phyloP scores from a whole-genome alignment of 1,139 yeast species.

The Saccharomyces hybrid region DNA sequence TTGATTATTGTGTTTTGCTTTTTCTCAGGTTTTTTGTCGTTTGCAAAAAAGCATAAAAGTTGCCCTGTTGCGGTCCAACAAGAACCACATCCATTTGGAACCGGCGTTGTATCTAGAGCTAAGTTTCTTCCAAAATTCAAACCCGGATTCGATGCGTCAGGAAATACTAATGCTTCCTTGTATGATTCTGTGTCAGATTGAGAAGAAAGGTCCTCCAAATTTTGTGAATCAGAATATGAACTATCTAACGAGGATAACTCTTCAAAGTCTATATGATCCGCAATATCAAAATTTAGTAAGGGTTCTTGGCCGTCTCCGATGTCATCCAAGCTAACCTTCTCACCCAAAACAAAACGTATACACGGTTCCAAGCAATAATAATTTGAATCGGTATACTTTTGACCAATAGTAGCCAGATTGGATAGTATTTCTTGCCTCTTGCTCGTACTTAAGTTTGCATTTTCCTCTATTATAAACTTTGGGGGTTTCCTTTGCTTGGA shows the following conservation, averaged over 20 bases:
- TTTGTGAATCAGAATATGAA: slow-evolving; percentile 25
- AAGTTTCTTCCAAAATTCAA: slow-evolving; percentile 15
- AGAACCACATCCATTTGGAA: slow-evolving; percentile 92
- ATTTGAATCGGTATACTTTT: slow-evolving; percentile 48
- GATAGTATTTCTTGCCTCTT: slow-evolving; percentile 42
- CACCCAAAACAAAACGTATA: slow-evolving; percentile 74
- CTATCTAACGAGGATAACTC: slow-evolving; percentile 28
- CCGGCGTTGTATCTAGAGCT: slow-evolving; percentile 73
- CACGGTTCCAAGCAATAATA: slow-evolving; percentile 76
- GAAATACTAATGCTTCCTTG: slow-evolving; percentile 18
- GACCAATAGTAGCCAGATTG: slow-evolving; percentile 49
- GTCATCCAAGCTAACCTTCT: slow-evolving; percentile 49
- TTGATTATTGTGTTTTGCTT: slow-evolving; percentile 35
- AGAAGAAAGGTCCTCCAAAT: slow-evolving; percentile 18
- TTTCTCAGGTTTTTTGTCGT: slow-evolving; percentile 37
- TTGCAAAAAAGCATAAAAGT: slow-evolving; percentile 75
- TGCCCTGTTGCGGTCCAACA: slow-evolving; percentile 76
- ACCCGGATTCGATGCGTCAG: slow-evolving; percentile 12
- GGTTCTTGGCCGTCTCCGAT: slow-evolving; percentile 25
- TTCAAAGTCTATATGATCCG: slow-evolving; percentile 26
- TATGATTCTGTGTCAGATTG: slow-evolving; percentile 26
- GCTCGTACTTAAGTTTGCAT: slow-evolving; percentile 50
- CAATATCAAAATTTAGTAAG: slow-evolving; percentile 26
- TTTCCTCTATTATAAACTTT: slow-evolving; percentile 66
- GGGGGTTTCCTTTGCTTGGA: slow-evolving; percentile 54